Percentiles rank a stretch among this genome's conserved stretches.
Conservation (phyloP, 2,329 filamentous ascomycete species). For the Elsinoe arachidis region DNA sequence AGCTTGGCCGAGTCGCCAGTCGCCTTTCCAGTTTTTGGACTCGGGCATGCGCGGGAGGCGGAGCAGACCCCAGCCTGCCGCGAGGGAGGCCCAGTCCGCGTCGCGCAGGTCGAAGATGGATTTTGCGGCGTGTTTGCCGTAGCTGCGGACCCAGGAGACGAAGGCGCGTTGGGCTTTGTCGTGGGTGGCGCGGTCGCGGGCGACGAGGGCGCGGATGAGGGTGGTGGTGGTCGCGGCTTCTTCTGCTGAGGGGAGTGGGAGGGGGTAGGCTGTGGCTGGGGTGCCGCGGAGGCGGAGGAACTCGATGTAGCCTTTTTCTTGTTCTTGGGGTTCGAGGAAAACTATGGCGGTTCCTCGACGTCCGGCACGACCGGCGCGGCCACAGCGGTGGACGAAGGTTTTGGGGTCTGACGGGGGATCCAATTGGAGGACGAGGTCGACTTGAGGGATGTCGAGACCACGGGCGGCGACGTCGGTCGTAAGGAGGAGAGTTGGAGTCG, state of each 20-base stretch:
- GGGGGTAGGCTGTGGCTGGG: conserved; percentile 56
- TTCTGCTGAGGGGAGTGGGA: conserved; percentile 48
- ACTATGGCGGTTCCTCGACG: conserved; percentile 73
- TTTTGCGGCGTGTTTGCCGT: conserved; percentile 80
- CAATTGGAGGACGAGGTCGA: conserved; percentile 83
- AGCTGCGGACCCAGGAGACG: conserved; percentile 86
- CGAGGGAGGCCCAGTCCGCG: conserved; percentile 77
- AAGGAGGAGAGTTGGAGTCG: conserved; percentile 69
- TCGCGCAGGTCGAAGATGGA: conserved; percentile 82
- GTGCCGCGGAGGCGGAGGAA: conserved; percentile 85
- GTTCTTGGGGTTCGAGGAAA: conserved; percentile 66
- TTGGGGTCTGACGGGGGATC: conserved; percentile 84
- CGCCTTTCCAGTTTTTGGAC: conserved; percentile 38
- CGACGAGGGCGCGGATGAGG: conserved; percentile 53
- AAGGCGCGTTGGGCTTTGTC: conserved; percentile 88
- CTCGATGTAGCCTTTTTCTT: conserved; percentile 81
- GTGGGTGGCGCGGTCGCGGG: conserved; percentile 58
- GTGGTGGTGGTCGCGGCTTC: conserved; percentile 52
- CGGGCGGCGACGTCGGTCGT: conserved; percentile 89
- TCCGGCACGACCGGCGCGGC: conserved; percentile 54
- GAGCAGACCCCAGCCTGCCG: conserved; percentile 74
- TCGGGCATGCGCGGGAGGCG: conserved; percentile 92
- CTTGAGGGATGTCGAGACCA: conserved; percentile 82
- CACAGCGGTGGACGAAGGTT: conserved; percentile 61
- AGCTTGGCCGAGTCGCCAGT: conserved; percentile 33